phyloP scores from a whole-genome alignment of 2,329 filamentous ascomycete genomes.

The Beauveria rudraprayagi region DNA sequence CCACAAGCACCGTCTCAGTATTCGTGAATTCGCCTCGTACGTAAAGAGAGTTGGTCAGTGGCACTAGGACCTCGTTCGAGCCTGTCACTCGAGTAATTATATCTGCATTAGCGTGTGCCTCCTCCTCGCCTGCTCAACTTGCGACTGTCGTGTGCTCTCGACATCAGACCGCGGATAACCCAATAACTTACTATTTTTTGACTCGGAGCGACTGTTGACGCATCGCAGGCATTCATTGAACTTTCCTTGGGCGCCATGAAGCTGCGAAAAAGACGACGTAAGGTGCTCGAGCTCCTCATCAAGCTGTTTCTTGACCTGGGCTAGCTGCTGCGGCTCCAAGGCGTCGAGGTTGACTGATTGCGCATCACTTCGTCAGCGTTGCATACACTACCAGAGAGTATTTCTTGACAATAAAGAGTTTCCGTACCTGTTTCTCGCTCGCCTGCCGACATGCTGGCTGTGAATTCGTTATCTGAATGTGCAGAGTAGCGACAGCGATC shows the following conservation, averaged over 20 bases:
- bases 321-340: constrained; percentile 78
- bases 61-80: constrained; percentile 67
- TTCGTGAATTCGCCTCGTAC: constrained; percentile 74
- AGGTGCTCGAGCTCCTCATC: constrained; percentile 95
- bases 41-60: constrained; percentile 89
- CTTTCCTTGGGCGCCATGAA: constrained; percentile 82
- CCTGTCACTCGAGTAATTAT: constrained; percentile 17
- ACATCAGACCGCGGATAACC: not conserved
- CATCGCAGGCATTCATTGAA: constrained; percentile 84
- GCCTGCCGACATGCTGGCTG: constrained; percentile 7
- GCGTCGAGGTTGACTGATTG: constrained; percentile 55
- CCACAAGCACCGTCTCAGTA: constrained; percentile 73
- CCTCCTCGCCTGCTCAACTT: not conserved
- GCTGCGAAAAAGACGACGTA: constrained; percentile 79
- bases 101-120: not conserved
- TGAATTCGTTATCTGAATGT: not conserved
- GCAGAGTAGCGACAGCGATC: not conserved
- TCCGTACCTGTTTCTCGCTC: constrained; percentile 8
- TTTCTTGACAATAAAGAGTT: not conserved
- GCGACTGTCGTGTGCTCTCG: not conserved
- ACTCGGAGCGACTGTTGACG: constrained; percentile 43
- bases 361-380: not conserved
- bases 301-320: constrained; percentile 88
- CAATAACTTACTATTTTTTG: not conserved
- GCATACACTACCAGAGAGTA: not conserved